Percentiles rank a stretch among this genome's conserved stretches.
phyloP scores from a whole-genome alignment of 2,329 filamentous ascomycete genomes.

The Apiospora marii region DNA sequence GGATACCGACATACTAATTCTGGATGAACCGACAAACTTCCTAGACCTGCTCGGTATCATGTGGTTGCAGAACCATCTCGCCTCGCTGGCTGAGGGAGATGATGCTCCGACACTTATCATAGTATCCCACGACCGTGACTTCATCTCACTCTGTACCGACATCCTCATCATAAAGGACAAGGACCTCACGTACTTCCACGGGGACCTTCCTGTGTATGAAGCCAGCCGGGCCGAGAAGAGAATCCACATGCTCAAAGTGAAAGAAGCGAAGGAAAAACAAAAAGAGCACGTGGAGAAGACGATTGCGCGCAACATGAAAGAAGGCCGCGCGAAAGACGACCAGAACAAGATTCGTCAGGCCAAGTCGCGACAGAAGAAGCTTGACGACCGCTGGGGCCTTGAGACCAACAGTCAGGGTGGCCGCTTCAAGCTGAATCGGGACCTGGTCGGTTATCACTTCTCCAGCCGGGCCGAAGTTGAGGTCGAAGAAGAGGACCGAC shows the following conservation, averaged over 20 bases:
- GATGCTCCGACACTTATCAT: slow-evolving; percentile 73
- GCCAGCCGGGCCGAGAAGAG: slow-evolving; percentile 72
- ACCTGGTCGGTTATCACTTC: slow-evolving; percentile 69
- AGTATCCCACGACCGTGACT: slow-evolving; percentile 86
- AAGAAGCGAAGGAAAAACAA: slow-evolving; percentile 82
- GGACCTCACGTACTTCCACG: slow-evolving; percentile 75
- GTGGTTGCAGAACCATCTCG: slow-evolving; percentile 81
- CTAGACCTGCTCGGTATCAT: slow-evolving; percentile 84
- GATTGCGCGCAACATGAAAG: slow-evolving; percentile 76
- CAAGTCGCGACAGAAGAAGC: slow-evolving; percentile 83
- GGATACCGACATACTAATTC: slow-evolving; percentile 77
- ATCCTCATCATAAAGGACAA: slow-evolving; percentile 79
- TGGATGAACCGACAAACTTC: slow-evolving; percentile 90
- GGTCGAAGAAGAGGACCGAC: slow-evolving; percentile 68
- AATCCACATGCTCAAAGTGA: slow-evolving; percentile 75
- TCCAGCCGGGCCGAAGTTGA: slow-evolving; percentile 73
- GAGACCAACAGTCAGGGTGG: slow-evolving; percentile 75
- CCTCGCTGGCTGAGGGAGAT: slow-evolving; percentile 58
- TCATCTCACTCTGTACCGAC: slow-evolving; percentile 79
- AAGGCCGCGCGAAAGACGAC: slow-evolving; percentile 79
- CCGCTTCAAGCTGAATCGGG: slow-evolving; percentile 82
- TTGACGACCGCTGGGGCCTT: slow-evolving; percentile 82
- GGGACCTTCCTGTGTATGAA: slow-evolving; percentile 77
- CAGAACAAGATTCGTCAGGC: slow-evolving; percentile 88
- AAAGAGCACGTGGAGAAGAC: slow-evolving; percentile 82